phyloP scores from a whole-genome alignment of 1,284 basidiomycete genomes.

The Caloboletus firmus region DNA sequence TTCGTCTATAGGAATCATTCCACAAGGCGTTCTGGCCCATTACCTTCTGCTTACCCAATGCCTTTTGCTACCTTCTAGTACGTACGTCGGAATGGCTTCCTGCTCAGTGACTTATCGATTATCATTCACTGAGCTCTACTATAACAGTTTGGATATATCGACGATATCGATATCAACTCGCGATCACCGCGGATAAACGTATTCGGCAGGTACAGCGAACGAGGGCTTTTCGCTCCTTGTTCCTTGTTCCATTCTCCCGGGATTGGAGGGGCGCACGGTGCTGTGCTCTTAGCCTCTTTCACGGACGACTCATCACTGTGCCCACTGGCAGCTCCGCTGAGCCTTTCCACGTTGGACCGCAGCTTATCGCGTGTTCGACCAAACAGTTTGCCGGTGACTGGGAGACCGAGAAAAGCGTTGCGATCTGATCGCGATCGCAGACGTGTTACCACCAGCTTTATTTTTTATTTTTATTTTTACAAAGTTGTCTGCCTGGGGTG shows the following conservation, averaged over 20 bases:
- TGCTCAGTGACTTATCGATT: too few species aligned
- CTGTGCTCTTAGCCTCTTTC: background rate
- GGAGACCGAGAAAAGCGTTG: background rate
- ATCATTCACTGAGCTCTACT: too few species aligned
- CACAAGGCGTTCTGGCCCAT: too few species aligned
- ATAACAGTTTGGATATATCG: too few species aligned
- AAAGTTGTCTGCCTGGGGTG: background rate
- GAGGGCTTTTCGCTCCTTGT: background rate
- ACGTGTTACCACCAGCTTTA: background rate
- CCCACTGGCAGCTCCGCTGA: too few species aligned
- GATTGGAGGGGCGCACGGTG: background rate
- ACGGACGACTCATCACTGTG: background rate
- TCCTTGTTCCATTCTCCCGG: too few species aligned
- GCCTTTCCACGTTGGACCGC: background rate
- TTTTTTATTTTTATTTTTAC: too few species aligned
- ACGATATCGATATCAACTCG: background rate
- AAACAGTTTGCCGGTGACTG: too few species aligned
- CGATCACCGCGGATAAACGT: background rate
- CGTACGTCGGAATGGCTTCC: too few species aligned
- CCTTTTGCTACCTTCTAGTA: too few species aligned
- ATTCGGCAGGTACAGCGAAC: background rate
- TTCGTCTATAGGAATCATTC: too few species aligned
- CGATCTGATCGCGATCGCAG: background rate
- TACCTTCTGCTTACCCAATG: too few species aligned
- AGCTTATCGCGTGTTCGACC: background rate